phyloP scores from a whole-genome alignment of 2,329 filamentous ascomycete species.

The Fusarium caatingaense region DNA sequence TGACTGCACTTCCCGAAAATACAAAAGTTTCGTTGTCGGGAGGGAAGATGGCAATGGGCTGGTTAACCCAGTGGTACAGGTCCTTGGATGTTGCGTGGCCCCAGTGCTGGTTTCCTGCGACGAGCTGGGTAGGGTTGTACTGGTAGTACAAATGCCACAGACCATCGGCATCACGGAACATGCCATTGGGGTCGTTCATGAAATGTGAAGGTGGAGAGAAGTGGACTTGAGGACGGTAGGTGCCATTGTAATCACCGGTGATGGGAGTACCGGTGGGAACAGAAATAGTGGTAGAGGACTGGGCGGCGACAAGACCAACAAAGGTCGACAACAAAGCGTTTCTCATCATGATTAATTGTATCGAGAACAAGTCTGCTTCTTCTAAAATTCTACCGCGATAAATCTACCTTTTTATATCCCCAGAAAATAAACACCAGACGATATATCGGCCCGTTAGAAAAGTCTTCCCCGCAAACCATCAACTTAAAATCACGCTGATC shows the following conservation, averaged over 20 bases:
- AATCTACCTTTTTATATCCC: conserved; percentile 4
- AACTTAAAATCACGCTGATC: not conserved
- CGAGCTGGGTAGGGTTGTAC: conserved; percentile 56
- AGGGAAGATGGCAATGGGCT: conserved; percentile 70
- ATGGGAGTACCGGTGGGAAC: conserved; percentile 43
- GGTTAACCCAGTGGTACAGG: conserved; percentile 73
- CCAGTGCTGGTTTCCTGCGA: conserved; percentile 73
- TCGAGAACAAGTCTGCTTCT: not conserved
- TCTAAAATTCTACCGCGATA: accelerated
- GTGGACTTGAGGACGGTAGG: conserved; percentile 64
- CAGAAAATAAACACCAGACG: not conserved
- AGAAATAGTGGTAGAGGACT: not conserved
- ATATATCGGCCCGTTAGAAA: not conserved
- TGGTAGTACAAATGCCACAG: conserved; percentile 75
- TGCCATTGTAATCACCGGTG: conserved; percentile 43
- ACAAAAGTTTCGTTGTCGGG: conserved; percentile 57
- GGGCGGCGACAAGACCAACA: not conserved
- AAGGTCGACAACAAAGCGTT: not conserved
- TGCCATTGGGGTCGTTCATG: conserved; percentile 74
- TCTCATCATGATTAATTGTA: not conserved
- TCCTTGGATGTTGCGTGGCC: conserved; percentile 73
- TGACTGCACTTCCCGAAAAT: conserved; percentile 67
- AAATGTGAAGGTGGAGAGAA: conserved; percentile 65
- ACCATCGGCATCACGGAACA: conserved; percentile 68
- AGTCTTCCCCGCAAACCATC: not conserved